Conservation (phyloP, 2,329 filamentous ascomycete genomes). For the Cryoendolithus antarcticus region DNA sequence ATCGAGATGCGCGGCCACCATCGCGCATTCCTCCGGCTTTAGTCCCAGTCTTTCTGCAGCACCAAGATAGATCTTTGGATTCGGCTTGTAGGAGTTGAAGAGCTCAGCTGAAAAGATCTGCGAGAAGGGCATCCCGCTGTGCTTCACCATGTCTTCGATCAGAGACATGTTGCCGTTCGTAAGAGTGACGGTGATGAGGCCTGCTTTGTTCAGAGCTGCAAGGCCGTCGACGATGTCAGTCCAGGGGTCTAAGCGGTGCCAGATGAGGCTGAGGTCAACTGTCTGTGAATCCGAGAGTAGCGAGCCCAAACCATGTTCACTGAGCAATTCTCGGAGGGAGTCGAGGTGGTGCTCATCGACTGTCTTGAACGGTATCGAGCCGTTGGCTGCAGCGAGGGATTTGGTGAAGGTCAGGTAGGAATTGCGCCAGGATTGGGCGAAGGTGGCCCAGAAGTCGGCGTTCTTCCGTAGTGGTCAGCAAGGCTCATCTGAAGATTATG, state of each 20-base stretch:
- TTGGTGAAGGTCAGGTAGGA: conserved; percentile 41
- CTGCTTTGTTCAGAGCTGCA: conserved; percentile 25
- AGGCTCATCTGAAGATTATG: not conserved
- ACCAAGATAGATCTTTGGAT: conserved; percentile 54
- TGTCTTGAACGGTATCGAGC: conserved; percentile 45
- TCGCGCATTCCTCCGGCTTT: conserved; percentile 49
- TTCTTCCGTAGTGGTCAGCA: conserved; percentile 18
- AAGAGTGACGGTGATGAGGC: conserved; percentile 51
- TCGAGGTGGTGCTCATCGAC: conserved; percentile 61
- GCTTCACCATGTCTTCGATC: conserved; percentile 50
- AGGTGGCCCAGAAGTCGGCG: conserved; percentile 46
- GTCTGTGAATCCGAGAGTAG: conserved; percentile 41
- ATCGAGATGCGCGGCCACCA: conserved; percentile 64
- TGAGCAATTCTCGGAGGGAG: conserved; percentile 48
- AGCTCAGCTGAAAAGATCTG: conserved; percentile 54
- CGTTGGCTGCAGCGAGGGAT: conserved; percentile 34
- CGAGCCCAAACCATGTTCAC: conserved; percentile 32
- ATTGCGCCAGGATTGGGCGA: conserved; percentile 60
- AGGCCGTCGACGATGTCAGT: conserved; percentile 50
- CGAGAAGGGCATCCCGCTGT: conserved; percentile 50
- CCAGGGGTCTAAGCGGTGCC: conserved; percentile 65
- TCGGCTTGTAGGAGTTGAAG: conserved; percentile 65
- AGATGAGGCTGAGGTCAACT: conserved; percentile 42
- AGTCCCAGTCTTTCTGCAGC: conserved; percentile 48
- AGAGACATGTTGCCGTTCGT: conserved; percentile 62